Evolutionary conservation across 148 eudicot species (phyloP).

Genomic region (Vaccinium vitisidaea): DNA sequence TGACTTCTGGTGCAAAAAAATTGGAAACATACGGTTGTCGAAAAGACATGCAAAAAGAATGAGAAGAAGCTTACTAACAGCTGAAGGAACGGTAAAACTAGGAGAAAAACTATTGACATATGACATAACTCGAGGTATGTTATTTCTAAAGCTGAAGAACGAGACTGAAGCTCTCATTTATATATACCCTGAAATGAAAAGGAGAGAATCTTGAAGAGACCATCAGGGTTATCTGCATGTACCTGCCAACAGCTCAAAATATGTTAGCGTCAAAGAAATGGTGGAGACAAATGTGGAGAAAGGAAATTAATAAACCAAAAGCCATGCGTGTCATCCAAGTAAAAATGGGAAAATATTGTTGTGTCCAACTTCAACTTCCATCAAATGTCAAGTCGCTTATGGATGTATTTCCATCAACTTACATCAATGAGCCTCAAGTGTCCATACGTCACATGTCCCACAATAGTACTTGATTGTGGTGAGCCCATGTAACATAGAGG

Average conservation of each 20-base stretch:
- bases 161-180: background rate
- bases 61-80: background rate
- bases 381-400: background rate
- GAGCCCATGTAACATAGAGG: background rate
- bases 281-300: background rate
- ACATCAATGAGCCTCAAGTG: background rate
- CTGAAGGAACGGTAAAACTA: background rate
- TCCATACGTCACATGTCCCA: background rate
- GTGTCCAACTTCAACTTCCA: background rate
- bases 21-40: background rate
- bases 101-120: background rate
- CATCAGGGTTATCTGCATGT: slow-evolving; percentile 94
- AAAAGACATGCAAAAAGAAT: background rate
- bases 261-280: background rate
- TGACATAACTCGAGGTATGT: too few relatives aligned
- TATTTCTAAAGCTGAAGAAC: background rate
- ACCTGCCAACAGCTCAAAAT: slow-evolving; percentile 44
- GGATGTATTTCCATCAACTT: background rate
- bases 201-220: slow-evolving; percentile 77
- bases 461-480: background rate
- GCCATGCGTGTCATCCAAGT: background rate
- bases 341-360: background rate
- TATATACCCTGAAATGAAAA: slow-evolving; percentile 70
- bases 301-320: background rate
- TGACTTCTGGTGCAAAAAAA: background rate